Evolutionary conservation across 192 early-diverging fungal genomes (phyloP).

Genomic region (Paraglomus brasilianum): DNA sequence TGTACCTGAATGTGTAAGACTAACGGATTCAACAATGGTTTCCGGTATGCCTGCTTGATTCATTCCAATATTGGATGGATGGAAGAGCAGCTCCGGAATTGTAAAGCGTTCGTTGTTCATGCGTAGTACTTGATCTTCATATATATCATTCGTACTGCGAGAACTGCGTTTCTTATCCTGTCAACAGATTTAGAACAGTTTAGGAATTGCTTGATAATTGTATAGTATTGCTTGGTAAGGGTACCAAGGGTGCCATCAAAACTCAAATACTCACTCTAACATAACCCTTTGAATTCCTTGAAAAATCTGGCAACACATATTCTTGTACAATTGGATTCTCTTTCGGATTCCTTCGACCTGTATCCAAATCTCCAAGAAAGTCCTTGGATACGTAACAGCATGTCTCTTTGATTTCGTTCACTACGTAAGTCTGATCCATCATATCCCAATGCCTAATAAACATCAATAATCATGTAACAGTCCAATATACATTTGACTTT

Average conservation of each 20-base stretch:
- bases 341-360: constrained; percentile 49
- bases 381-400: constrained; percentile 78
- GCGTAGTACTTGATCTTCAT: constrained; percentile 54
- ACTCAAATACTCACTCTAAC: constrained; percentile 42
- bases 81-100: constrained; percentile 72
- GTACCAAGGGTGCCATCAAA: neutral
- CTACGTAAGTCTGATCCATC: constrained; percentile 91
- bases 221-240: neutral
- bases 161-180: constrained; percentile 25
- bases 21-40: constrained; percentile 55
- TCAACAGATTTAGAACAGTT: neutral
- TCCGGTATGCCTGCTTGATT: constrained; percentile 71
- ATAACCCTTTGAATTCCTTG: constrained; percentile 49
- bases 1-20: constrained; percentile 51
- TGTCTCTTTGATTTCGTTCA: constrained; percentile 79
- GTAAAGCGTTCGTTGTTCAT: constrained; percentile 78
- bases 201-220: no score
- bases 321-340: constrained; percentile 57
- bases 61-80: constrained; percentile 75
- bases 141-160: constrained; percentile 18
- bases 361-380: constrained; percentile 63
- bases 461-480: neutral
- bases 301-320: constrained; percentile 69
- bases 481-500: neutral
- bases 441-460: constrained; percentile 76